Evolutionary conservation across 2,329 filamentous ascomycete species (phyloP).

Genomic region (Ilyonectria destructans): DNA sequence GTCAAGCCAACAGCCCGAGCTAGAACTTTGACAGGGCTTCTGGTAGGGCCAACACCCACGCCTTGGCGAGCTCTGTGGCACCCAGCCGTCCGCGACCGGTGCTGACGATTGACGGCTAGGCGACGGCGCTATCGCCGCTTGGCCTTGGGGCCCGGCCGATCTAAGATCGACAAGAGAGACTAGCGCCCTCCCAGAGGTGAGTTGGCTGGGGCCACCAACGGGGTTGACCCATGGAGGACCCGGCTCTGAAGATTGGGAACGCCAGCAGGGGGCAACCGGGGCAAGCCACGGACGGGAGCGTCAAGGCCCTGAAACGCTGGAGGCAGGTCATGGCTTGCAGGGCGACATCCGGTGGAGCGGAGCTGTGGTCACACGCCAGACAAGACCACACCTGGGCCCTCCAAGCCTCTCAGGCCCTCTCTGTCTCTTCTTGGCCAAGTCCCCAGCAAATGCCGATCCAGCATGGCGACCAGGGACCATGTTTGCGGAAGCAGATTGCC

Average conservation of each 20-base stretch:
- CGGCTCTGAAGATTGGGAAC: slow-evolving; percentile 32
- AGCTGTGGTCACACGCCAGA: slow-evolving; percentile 28
- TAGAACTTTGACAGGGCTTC: slow-evolving; percentile 50
- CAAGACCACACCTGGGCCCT: slow-evolving; percentile 8
- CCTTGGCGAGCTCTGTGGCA: slow-evolving; percentile 34
- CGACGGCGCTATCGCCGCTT: slow-evolving; percentile 39
- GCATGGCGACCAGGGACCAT: slow-evolving; percentile 24
- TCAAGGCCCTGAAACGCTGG: slow-evolving; percentile 45
- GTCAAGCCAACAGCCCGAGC: slow-evolving; percentile 39
- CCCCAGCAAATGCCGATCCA: slow-evolving; percentile 21
- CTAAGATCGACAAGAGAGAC: slow-evolving; percentile 45
- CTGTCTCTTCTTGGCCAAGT: slow-evolving; percentile 17
- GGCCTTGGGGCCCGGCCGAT: slow-evolving; percentile 42
- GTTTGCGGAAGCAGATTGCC: slow-evolving; percentile 36
- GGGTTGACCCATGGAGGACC: slow-evolving; percentile 32
- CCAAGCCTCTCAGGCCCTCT: slow-evolving; percentile 6
- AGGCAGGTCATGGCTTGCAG: slow-evolving; percentile 40
- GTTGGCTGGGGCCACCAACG: slow-evolving; percentile 33
- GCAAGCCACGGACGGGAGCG: slow-evolving; percentile 33
- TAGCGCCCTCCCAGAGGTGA: slow-evolving; percentile 38
- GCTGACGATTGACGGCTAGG: slow-evolving; percentile 49
- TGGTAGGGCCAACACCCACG: slow-evolving; percentile 38
- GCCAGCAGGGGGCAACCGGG: slow-evolving; percentile 34
- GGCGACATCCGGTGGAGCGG: slow-evolving; percentile 37
- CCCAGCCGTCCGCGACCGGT: slow-evolving; percentile 42